Base-by-base conservation (phyloP, 2,329 filamentous ascomycete species). In the Fusarium albidum region DNA sequence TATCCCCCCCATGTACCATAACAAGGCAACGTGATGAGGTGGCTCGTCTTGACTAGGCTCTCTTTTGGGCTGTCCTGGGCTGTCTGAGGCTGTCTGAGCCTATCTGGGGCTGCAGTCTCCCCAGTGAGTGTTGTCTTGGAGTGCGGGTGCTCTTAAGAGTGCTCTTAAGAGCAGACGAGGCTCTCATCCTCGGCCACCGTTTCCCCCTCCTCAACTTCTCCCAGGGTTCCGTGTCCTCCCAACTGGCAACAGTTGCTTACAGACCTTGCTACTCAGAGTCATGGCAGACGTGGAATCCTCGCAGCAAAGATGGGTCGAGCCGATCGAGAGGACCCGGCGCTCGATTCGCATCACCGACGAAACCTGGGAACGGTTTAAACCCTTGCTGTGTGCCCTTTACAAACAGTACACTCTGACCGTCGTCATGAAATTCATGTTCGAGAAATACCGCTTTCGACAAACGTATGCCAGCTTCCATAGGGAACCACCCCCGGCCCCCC, bases 321-420 rank as follows among this genome's bases (percentile, higher is more conserved):
- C 27, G 9, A 11, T 18, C 9, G 57, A 55, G n/a, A 57, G 37
- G 37, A 34, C 47, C 28, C 63, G 34, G 13, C 64, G 60, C 15
- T 66, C 64, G 21, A 41, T 51, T 26, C 64, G 64, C 35, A 66
- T 67, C 29, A 61, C 52, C 11, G 64, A 67, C 9, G 52, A 56
- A 18, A 55, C 39, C 9, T 67, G 64, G 64, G 58, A 67, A 17
- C 41, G 8, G 13, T 59, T 57, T 41, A 66, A 59, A 26, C 41
- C 63, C 8, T 39, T 59, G 6, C 56, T 67, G 13, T 64, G 61
- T 31, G 27, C 12, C 3, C 53, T 67, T 6, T 67, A 66, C 42
- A 58, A 45, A 37, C 39, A 48, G 12, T 57, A 67, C 33, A 61
- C 64, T 12, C 59, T 67, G 14, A 35, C 14, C n/a, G 33, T 57